Conservation (phyloP, 331 rosid genomes). For the Erythrophleum ivorense region DNA sequence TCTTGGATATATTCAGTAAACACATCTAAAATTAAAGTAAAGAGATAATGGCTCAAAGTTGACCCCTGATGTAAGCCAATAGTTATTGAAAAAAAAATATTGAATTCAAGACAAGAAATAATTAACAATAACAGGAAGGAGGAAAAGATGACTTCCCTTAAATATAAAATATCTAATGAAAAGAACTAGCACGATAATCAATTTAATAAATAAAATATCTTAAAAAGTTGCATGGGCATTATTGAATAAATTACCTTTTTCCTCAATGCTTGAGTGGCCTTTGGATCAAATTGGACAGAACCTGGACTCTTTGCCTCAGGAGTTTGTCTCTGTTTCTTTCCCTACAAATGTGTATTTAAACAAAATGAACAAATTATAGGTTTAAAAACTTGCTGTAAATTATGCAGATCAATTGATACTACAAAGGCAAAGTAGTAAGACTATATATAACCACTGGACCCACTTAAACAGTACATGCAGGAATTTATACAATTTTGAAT, state of each 20-base stretch:
- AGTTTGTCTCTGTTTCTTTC: constrained; percentile 55
- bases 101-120: background rate
- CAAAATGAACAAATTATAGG: constrained; percentile 25
- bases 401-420: constrained; percentile 18
- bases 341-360: constrained; percentile 47
- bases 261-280: constrained; percentile 55
- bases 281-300: constrained; percentile 69
- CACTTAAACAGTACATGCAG: background rate
- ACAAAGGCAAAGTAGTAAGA: background rate
- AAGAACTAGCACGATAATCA: constrained; percentile 1
- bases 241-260: constrained; percentile 55
- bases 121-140: background rate
- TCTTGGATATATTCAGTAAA: no score
- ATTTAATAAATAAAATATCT: constrained; percentile 17
- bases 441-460: background rate
- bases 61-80: no score
- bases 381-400: constrained; percentile 2
- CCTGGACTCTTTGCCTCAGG: constrained; percentile 52
- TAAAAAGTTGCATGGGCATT: background rate
- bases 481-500: background rate
- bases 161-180: background rate
- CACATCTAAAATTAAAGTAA: no score
- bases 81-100: no score
- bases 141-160: background rate
- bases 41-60: no score